Percentiles rank a stretch among this genome's conserved stretches.
Conservation (phyloP, 192 early-diverging fungal genomes). For the Backusella parvicylindrica region DNA sequence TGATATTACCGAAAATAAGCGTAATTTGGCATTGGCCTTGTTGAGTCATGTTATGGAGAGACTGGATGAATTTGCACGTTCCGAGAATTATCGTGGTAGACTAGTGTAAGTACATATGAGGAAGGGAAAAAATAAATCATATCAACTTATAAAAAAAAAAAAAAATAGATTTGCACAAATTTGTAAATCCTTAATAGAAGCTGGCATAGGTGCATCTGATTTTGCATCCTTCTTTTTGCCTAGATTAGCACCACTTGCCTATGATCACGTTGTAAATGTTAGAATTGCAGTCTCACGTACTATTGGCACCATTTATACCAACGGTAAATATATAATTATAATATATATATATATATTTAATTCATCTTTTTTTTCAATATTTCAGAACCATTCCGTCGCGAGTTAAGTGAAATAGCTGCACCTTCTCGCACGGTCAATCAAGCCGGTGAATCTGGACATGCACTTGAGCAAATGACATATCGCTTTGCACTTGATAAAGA, state of each 20-base stretch:
- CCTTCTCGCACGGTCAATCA: constrained; percentile 16
- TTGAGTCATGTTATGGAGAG: constrained; percentile 32
- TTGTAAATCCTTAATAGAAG: constrained; percentile 58
- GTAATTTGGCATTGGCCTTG: constrained; percentile 17
- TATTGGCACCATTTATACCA: constrained; percentile 13
- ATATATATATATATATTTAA: not conserved
- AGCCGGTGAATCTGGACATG: constrained; percentile 14
- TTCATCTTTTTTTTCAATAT: not conserved
- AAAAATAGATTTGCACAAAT: constrained; percentile 59
- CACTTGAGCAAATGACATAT: constrained; percentile 20
- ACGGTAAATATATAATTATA: not conserved
- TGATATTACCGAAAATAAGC: constrained; percentile 11
- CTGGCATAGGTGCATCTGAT: constrained; percentile 53
- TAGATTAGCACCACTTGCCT: constrained; percentile 51
- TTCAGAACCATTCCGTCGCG: constrained; percentile 7
- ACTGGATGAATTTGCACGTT: constrained; percentile 39
- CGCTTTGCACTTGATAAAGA: constrained; percentile 25
- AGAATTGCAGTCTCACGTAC: constrained; percentile 67
- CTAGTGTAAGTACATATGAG: constrained; percentile 48
- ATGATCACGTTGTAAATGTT: constrained; percentile 70
- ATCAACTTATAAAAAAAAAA: no score
- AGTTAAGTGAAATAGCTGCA: constrained; percentile 1
- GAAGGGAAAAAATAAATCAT: not conserved
- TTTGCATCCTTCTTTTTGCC: constrained; percentile 69
- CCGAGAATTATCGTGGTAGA: constrained; percentile 48